Evolutionary conservation across 2,329 filamentous ascomycete genomes (phyloP).

Genomic region (Sporothrix brasiliensis): DNA sequence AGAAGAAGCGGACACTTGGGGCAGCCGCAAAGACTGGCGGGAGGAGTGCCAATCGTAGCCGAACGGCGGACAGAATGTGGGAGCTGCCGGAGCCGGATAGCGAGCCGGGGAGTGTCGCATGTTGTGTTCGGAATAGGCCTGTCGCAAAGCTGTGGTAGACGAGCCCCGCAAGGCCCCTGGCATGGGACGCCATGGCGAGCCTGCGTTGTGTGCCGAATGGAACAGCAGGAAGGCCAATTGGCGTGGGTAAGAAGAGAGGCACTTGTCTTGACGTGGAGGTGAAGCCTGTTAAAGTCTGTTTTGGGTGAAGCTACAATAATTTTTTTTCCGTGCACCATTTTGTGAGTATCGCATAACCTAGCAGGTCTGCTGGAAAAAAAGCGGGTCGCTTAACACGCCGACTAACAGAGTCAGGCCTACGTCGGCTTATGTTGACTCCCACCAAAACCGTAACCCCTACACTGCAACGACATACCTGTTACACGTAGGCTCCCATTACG

Average conservation of each 20-base stretch:
- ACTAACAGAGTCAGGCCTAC: neutral
- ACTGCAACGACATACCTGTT: too few species aligned
- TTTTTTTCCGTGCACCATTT: neutral
- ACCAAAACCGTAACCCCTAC: neutral
- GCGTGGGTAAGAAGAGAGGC: neutral
- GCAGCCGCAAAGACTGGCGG: neutral
- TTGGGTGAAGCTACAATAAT: conserved; percentile 23
- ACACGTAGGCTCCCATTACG: too few species aligned
- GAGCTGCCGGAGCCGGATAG: conserved; percentile 1
- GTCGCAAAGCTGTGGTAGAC: conserved; percentile 9
- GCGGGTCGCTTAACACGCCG: conserved; percentile 30
- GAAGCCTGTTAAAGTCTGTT: neutral
- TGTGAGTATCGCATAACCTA: conserved; percentile 1
- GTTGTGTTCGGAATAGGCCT: conserved; percentile 5
- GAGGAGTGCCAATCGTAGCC: neutral
- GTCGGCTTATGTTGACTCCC: neutral
- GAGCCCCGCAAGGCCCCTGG: conserved; percentile 31
- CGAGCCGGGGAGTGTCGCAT: neutral
- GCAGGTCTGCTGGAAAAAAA: conserved; percentile 16
- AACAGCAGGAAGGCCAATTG: neutral
- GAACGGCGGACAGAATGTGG: neutral
- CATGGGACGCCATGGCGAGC: conserved; percentile 34
- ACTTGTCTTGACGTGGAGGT: neutral
- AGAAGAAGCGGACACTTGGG: conserved; percentile 1
- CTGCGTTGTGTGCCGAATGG: neutral